Percentiles rank a stretch among this genome's conserved stretches.
Conservation (phyloP, 257 asterid genomes). For the Solanum medicagineum region DNA sequence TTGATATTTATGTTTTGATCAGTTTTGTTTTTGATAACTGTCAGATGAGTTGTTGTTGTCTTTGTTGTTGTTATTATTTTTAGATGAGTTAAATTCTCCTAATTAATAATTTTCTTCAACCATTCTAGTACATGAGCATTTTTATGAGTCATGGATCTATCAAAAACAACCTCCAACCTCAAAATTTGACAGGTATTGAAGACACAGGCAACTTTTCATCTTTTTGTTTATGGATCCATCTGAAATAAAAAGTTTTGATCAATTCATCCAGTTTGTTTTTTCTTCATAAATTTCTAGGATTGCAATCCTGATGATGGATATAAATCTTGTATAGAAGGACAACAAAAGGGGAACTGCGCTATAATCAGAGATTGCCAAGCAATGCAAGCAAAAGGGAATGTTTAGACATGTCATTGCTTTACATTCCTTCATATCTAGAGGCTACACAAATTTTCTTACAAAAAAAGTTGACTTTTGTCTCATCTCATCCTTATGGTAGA, state of each 20-base stretch:
- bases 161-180: background rate
- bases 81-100: background rate
- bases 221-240: background rate
- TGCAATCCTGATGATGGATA: background rate
- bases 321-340: background rate
- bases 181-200: background rate
- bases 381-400: background rate
- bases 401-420: background rate
- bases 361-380: background rate
- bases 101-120: too few species aligned
- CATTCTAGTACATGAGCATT: background rate
- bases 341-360: background rate
- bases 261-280: too few species aligned
- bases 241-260: too few species aligned
- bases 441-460: background rate
- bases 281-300: background rate
- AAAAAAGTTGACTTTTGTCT: background rate
- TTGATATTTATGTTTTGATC: background rate
- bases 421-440: background rate
- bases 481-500: background rate
- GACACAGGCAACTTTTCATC: background rate
- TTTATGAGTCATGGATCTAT: background rate
- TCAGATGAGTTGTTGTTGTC: background rate
- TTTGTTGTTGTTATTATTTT: too few species aligned
- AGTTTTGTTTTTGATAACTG: too few species aligned